Evolutionary conservation across 169 alveolate genomes (phyloP).

Genomic region (Plasmodium coatneyi): DNA sequence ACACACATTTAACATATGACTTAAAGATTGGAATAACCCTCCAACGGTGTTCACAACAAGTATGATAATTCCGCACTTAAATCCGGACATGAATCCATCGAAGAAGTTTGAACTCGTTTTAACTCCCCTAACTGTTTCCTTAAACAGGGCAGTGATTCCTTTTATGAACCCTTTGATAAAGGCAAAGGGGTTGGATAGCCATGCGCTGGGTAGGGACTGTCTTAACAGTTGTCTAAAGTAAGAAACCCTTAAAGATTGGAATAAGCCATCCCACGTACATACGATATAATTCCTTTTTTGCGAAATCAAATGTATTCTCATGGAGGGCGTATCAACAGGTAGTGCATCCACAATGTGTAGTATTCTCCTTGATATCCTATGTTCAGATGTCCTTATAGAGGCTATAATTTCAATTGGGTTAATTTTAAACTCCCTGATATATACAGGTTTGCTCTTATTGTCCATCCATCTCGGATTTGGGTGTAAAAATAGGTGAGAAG

Average conservation of each 20-base stretch:
- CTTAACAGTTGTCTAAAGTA: constrained; percentile 91
- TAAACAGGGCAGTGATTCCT: constrained; percentile 84
- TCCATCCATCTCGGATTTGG: constrained; percentile 88
- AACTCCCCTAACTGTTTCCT: constrained; percentile 86
- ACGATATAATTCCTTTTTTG: constrained; percentile 85
- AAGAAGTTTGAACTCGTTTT: constrained; percentile 77
- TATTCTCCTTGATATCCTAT: constrained; percentile 86
- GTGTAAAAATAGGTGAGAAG: constrained; percentile 79
- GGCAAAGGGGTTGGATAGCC: constrained; percentile 91
- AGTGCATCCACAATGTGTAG: constrained; percentile 90
- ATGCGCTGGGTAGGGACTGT: constrained; percentile 91
- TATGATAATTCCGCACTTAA: constrained; percentile 89
- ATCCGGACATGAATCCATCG: constrained; percentile 91
- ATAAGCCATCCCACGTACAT: constrained; percentile 88
- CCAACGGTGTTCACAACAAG: constrained; percentile 89
- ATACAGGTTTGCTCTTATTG: constrained; percentile 85
- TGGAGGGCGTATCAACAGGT: constrained; percentile 94
- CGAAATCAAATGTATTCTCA: constrained; percentile 88
- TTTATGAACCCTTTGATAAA: constrained; percentile 87
- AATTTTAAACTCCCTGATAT: constrained; percentile 84
- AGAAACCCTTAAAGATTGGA: constrained; percentile 85
- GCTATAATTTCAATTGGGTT: constrained; percentile 87
- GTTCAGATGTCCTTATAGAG: constrained; percentile 91
- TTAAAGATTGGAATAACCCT: constrained; percentile 90
- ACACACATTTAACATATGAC: constrained; percentile 88